Evolutionary conservation across 208 protist species (phyloP), one percentile per base, ranked within the genome.

Genomic region (Novymonas esmeraldas): DNA sequence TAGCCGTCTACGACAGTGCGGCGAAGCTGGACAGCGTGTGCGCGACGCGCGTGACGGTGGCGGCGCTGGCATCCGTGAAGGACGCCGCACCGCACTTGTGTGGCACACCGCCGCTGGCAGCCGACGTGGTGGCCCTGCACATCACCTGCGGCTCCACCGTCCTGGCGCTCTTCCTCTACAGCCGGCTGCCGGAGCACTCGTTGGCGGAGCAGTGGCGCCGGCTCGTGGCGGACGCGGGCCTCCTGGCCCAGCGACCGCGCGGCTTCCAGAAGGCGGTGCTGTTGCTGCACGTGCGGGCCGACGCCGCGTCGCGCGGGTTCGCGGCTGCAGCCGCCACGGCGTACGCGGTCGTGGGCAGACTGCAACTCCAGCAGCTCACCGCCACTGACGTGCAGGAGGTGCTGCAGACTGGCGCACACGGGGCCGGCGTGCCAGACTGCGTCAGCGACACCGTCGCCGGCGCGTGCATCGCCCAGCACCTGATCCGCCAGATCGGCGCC

Each of bases 391-490:
- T 65, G 29, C 76, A 75, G 67, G 48, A 45, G 48, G 44, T 58
- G n/a, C 24, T 48, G 48, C 44, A 51, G 28, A 10, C 33, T 10
- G 38, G 31, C 22, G 55, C 26, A 16, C 3, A 46, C 51, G 51
- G n/a, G 34, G 28, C 13, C 7, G 2, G 29, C 28, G 20, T 45
- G 24, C 38, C 52, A 34, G n/a, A 50, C 36, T 72, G 63, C 51
- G 68, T 86, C 48, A 49, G 55, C 7, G 69, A 63, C 51, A 85
- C 82, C 14, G 44, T 84, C 2, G 78, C 78, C 18, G 82, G 82
- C 36, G 79, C 82, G 55, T 70, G 64, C 29, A 45, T 83, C 18
- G 78, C 82, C 44, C 79, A 85, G 70, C 66, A 83, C 41, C 34
- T 89, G 44, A 78, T 85, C 6, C 73, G 56, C 9, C 66, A 73